Evolutionary conservation across 495 filamentous ascomycete species (phyloP).

Genomic region (Neurospora terricola): DNA sequence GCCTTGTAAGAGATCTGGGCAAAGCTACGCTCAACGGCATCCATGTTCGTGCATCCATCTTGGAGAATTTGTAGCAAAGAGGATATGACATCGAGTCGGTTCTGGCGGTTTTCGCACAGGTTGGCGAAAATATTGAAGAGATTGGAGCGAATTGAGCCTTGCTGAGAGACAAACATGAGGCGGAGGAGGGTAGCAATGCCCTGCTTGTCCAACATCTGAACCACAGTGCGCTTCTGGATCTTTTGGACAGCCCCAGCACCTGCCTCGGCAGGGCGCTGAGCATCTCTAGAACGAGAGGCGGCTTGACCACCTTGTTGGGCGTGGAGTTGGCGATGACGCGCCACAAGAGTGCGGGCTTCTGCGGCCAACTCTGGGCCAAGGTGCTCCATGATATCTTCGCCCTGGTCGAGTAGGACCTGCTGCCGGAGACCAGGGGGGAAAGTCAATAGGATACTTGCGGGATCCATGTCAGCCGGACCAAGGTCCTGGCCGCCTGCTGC

Average conservation of each 20-base stretch:
- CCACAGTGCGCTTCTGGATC: slow-evolving; percentile 62
- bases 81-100: slow-evolving; percentile 88
- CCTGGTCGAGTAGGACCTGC: slow-evolving; percentile 80
- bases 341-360: slow-evolving; percentile 61
- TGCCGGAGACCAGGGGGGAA: slow-evolving; percentile 78
- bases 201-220: slow-evolving; percentile 94
- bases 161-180: slow-evolving; percentile 92
- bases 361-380: slow-evolving; percentile 75
- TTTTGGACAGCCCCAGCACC: slow-evolving; percentile 36
- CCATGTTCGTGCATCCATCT: slow-evolving; percentile 86
- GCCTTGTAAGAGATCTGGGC: slow-evolving; percentile 83
- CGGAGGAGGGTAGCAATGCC: slow-evolving; percentile 89
- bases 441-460: slow-evolving; percentile 84
- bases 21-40: slow-evolving; percentile 91
- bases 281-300: slow-evolving; percentile 18
- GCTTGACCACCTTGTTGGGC: not conserved
- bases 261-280: slow-evolving; percentile 16
- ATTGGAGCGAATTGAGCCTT: slow-evolving; percentile 63
- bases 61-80: slow-evolving; percentile 90
- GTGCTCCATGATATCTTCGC: slow-evolving; percentile 78
- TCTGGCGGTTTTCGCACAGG: slow-evolving; percentile 88
- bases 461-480: slow-evolving; percentile 76
- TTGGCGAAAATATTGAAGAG: slow-evolving; percentile 79
- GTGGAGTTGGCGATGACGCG: slow-evolving; percentile 13
- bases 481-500: slow-evolving; percentile 41